Evolutionary conservation across 1,139 yeast genomes (phyloP).

Genomic region (Diutina scorzettiae): DNA sequence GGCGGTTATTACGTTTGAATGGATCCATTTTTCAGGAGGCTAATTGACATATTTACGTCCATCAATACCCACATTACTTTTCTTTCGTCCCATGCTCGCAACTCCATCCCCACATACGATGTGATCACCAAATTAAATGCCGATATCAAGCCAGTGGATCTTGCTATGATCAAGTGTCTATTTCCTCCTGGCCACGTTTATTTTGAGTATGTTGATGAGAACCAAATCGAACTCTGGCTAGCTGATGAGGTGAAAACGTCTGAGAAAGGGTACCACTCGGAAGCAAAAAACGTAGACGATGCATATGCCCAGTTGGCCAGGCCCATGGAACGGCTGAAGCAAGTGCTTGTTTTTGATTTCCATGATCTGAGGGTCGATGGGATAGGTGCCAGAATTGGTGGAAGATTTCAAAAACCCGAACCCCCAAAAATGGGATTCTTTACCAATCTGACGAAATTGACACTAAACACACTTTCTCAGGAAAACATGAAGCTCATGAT

Average conservation of each 20-base stretch:
- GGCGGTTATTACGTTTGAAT: too few species aligned
- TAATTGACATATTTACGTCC: constrained; percentile 14
- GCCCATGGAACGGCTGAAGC: constrained; percentile 20
- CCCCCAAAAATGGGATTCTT: constrained; percentile 13
- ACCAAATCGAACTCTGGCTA: constrained; percentile 35
- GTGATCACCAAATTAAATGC: constrained; percentile 21
- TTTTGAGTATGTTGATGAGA: constrained; percentile 61
- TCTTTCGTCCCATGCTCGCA: constrained; percentile 28
- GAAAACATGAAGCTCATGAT: constrained; percentile 46
- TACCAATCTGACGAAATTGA: constrained; percentile 15
- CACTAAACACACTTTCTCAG: constrained; percentile 16
- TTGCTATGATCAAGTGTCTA: constrained; percentile 51
- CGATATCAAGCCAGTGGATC: constrained; percentile 31
- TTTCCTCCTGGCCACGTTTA: constrained; percentile 59
- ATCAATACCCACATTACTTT: constrained; percentile 34
- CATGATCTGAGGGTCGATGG: constrained; percentile 49
- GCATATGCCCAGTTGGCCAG: constrained; percentile 14
- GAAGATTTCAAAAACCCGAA: constrained; percentile 2
- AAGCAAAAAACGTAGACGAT: constrained; percentile 25
- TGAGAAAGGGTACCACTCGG: constrained; percentile 34
- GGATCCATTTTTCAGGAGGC: neutral
- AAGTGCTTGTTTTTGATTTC: constrained; percentile 64
- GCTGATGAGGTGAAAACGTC: constrained; percentile 22
- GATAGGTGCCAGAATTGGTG: constrained; percentile 16
- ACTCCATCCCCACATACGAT: constrained; percentile 28